phyloP scores from a whole-genome alignment of 805 yeast genomes.

The Starmerella riodocensis region DNA sequence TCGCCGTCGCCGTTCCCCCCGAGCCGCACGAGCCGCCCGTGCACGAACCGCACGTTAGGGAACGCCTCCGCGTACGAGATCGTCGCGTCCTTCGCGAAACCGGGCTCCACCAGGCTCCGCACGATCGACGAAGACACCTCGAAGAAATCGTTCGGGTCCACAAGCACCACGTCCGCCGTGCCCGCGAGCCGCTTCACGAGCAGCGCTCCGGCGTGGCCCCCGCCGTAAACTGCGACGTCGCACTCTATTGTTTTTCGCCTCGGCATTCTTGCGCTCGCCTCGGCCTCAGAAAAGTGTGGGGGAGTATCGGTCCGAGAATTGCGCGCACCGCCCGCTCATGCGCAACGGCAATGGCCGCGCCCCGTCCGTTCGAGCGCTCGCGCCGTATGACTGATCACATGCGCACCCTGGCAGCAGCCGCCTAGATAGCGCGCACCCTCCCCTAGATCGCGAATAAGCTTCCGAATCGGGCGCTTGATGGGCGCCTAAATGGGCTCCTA shows the following conservation, averaged over 20 bases:
- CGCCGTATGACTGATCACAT: too few relatives aligned
- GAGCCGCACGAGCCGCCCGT: slow-evolving; percentile 4
- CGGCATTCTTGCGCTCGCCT: too few relatives aligned
- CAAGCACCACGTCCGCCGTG: slow-evolving; percentile 1
- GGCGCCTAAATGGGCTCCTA: too few relatives aligned
- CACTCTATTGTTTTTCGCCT: neutral
- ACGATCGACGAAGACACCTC: slow-evolving; percentile 5
- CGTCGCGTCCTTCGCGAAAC: slow-evolving; percentile 4
- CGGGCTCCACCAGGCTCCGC: slow-evolving; percentile 6
- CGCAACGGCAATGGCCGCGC: too few relatives aligned
- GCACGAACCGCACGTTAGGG: slow-evolving; percentile 2
- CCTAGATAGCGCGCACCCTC: too few relatives aligned
- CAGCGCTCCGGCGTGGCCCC: slow-evolving; percentile 8
- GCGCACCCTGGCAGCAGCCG: too few relatives aligned
- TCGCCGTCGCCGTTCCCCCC: slow-evolving; percentile 1
- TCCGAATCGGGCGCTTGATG: too few relatives aligned
- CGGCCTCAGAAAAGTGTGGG: too few relatives aligned
- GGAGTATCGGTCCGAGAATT: too few relatives aligned
- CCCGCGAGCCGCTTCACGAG: neutral
- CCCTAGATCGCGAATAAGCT: too few relatives aligned
- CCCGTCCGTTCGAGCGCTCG: too few relatives aligned
- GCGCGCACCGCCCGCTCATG: too few relatives aligned
- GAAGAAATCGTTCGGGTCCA: slow-evolving; percentile 4
- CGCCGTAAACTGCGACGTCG: slow-evolving; percentile 9
- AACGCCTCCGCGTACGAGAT: neutral